Evolutionary conservation across 2,329 filamentous ascomycete species (phyloP).

Genomic region (Colletotrichum filicis): DNA sequence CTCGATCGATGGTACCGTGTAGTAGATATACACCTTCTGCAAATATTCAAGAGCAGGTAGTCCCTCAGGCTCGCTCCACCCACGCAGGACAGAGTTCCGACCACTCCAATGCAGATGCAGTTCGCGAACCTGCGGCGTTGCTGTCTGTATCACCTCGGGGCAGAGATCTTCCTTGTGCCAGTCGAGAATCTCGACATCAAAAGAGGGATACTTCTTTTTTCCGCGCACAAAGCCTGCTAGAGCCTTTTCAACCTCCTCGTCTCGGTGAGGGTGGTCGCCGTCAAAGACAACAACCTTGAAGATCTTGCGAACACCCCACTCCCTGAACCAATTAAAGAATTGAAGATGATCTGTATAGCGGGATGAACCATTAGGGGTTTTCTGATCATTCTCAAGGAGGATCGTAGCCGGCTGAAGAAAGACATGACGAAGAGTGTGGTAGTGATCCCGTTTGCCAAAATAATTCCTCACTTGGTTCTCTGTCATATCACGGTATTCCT

Average conservation of each 20-base stretch:
- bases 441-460: neutral
- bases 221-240: constrained; percentile 25
- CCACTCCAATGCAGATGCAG: constrained; percentile 45
- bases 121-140: constrained; percentile 31
- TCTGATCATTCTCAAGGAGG: neutral
- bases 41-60: constrained; percentile 39
- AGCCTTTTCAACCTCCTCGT: constrained; percentile 42
- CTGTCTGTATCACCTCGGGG: constrained; percentile 31
- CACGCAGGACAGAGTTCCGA: constrained; percentile 45
- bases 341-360: constrained; percentile 36
- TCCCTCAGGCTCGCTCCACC: constrained; percentile 44
- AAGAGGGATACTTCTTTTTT: neutral
- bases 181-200: constrained; percentile 43
- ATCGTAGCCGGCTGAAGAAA: neutral
- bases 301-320: constrained; percentile 41
- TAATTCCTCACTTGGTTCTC: neutral
- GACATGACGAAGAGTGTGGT: neutral
- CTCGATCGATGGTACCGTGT: neutral
- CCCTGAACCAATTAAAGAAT: constrained; percentile 42
- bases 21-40: constrained; percentile 38
- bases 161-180: constrained; percentile 44
- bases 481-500: neutral
- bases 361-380: neutral
- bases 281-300: constrained; percentile 45
- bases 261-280: constrained; percentile 38